Evolutionary conservation across 2,329 filamentous ascomycete genomes (phyloP).

Genomic region (Colletotrichum magnum): DNA sequence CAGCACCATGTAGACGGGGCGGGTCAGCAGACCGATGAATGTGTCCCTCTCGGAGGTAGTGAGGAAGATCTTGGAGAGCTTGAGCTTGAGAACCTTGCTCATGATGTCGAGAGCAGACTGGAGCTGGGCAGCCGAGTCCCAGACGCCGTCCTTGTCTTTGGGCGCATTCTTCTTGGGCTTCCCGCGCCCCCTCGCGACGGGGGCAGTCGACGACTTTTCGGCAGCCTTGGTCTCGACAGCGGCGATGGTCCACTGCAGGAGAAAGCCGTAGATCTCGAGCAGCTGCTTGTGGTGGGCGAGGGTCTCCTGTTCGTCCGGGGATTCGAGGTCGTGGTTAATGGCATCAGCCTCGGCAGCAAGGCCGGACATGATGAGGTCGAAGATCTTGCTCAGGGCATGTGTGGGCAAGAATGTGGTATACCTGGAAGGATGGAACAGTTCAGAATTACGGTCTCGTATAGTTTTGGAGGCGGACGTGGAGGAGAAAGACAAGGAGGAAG

Average conservation of each 20-base stretch:
- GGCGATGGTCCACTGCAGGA: slow-evolving; percentile 94
- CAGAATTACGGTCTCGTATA: slow-evolving; percentile 57
- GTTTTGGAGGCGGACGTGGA: slow-evolving; percentile 40
- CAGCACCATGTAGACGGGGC: slow-evolving; percentile 92
- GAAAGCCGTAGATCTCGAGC: slow-evolving; percentile 93
- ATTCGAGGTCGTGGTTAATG: slow-evolving; percentile 88
- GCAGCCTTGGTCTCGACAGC: slow-evolving; percentile 95
- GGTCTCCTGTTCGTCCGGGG: slow-evolving; percentile 87
- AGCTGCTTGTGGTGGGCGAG: slow-evolving; percentile 90
- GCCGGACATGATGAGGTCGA: slow-evolving; percentile 90
- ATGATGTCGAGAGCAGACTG: slow-evolving; percentile 92
- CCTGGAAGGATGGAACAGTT: slow-evolving; percentile 78
- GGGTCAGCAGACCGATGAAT: slow-evolving; percentile 91
- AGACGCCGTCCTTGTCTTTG: slow-evolving; percentile 78
- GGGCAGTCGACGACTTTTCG: slow-evolving; percentile 84
- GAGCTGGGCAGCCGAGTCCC: slow-evolving; percentile 91
- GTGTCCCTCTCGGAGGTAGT: slow-evolving; percentile 97
- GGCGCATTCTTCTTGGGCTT: slow-evolving; percentile 83
- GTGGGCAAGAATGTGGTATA: slow-evolving; percentile 84
- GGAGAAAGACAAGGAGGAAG: slow-evolving; percentile 46
- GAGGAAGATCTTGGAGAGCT: slow-evolving; percentile 91
- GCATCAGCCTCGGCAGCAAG: slow-evolving; percentile 88
- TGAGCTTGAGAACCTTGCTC: slow-evolving; percentile 95
- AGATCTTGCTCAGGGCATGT: slow-evolving; percentile 89
- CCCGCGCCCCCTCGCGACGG: slow-evolving; percentile 79